Conservation (phyloP, 495 filamentous ascomycete genomes). For the Jackrogersella minutella region DNA sequence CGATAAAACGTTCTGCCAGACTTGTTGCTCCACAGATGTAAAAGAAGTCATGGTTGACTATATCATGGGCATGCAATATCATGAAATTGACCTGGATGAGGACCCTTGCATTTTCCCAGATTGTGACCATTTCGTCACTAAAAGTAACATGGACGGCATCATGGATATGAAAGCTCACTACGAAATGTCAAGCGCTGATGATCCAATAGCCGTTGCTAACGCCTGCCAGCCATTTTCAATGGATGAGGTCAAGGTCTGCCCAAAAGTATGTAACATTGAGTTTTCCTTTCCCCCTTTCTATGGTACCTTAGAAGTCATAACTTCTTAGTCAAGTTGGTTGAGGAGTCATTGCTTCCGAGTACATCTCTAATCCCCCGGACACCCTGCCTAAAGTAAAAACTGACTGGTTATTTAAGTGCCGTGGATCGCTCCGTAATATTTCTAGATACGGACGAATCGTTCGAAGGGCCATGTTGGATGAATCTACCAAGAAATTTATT, state of each 20-base stretch:
- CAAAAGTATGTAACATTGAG: no score
- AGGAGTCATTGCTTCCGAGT: no score
- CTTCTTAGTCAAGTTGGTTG: no score
- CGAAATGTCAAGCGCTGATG: constrained; percentile 53
- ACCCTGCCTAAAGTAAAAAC: no score
- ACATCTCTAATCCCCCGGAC: no score
- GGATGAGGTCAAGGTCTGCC: constrained; percentile 65
- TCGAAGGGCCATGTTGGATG: constrained; percentile 68
- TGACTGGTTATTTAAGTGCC: no score
- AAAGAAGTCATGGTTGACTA: constrained; percentile 62
- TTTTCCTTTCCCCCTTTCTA: no score
- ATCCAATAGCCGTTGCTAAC: constrained; percentile 52
- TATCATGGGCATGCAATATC: constrained; percentile 60
- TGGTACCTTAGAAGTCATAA: no score
- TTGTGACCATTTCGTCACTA: constrained; percentile 74
- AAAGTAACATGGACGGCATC: constrained; percentile 70
- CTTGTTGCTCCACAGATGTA: constrained; percentile 56
- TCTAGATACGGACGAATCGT: constrained; percentile 73
- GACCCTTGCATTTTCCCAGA: constrained; percentile 69
- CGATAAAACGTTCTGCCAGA: constrained; percentile 60
- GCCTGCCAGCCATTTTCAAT: constrained; percentile 61
- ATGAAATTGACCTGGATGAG: constrained; percentile 65
- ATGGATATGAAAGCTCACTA: constrained; percentile 71
- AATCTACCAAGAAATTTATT: constrained; percentile 73
- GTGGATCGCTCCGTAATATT: constrained; percentile 67